Conservation (phyloP, 768 basidiomycete genomes). For the Astraeus odoratus region DNA sequence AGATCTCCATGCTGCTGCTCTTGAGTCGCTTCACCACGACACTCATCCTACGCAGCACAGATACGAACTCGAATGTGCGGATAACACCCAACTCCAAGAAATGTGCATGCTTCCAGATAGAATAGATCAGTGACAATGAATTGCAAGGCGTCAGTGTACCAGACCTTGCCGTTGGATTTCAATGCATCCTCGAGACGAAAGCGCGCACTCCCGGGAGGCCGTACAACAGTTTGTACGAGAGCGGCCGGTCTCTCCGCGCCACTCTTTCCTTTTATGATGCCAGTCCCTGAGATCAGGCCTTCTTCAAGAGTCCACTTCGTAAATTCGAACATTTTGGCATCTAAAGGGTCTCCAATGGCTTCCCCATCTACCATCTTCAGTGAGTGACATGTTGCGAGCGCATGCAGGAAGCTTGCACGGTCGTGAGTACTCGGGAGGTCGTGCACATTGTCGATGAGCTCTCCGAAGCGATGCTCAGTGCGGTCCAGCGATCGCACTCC, state of each 20-base stretch:
- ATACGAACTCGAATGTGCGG: conserved; percentile 93
- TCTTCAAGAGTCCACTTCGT: conserved; percentile 96
- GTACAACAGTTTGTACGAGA: conserved; percentile 91
- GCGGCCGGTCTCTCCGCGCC: conserved; percentile 69
- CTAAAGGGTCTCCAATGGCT: conserved; percentile 91
- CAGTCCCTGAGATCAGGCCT: conserved; percentile 65
- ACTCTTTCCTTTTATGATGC: conserved; percentile 59
- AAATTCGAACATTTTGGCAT: conserved; percentile 97
- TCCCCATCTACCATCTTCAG: conserved; percentile 85
- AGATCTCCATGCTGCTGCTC: conserved; percentile 93
- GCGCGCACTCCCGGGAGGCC: conserved; percentile 88
- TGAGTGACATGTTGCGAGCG: conserved; percentile 93
- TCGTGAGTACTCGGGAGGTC: conserved; percentile 69
- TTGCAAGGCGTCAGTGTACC: conserved; percentile 7
- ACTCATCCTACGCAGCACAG: conserved; percentile 89
- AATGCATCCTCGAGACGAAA: conserved; percentile 93
- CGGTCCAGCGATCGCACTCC: conserved; percentile 86
- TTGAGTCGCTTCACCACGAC: conserved; percentile 95
- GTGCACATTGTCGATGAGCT: conserved; percentile 79
- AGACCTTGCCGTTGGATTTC: conserved; percentile 72
- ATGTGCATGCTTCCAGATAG: conserved; percentile 69
- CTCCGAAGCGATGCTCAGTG: conserved; percentile 72
- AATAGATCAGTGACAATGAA: conserved; percentile 3
- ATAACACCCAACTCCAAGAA: conserved; percentile 97
- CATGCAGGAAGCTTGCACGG: conserved; percentile 84